phyloP scores from a whole-genome alignment of 2,329 filamentous ascomycete genomes.

The Apiospora pterosperma region DNA sequence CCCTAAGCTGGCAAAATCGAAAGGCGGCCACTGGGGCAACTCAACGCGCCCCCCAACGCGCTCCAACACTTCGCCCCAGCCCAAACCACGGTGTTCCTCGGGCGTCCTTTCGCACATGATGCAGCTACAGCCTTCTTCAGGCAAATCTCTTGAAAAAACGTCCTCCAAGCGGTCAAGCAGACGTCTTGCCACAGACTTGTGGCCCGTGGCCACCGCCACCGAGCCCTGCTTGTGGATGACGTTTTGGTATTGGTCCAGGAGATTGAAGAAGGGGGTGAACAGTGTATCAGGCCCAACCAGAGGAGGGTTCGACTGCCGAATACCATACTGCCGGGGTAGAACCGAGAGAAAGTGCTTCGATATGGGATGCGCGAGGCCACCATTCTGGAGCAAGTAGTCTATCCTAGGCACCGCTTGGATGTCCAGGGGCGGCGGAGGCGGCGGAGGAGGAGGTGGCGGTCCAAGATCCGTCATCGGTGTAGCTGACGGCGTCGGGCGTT shows the following conservation, averaged over 20 bases:
- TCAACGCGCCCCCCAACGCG: slow-evolving; percentile 86
- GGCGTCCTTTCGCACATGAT: slow-evolving; percentile 70
- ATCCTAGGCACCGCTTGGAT: slow-evolving; percentile 74
- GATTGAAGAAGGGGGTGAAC: slow-evolving; percentile 77
- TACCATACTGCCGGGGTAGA: slow-evolving; percentile 54
- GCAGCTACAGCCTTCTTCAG: slow-evolving; percentile 79
- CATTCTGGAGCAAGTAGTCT: slow-evolving; percentile 88
- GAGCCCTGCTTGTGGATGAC: slow-evolving; percentile 84
- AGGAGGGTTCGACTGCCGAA: slow-evolving; percentile 59
- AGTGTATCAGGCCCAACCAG: slow-evolving; percentile 67
- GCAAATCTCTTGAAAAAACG: slow-evolving; percentile 90
- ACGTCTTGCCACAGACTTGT: slow-evolving; percentile 87
- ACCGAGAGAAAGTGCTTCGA: slow-evolving; percentile 71
- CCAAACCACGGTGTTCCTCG: slow-evolving; percentile 68
- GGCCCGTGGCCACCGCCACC: slow-evolving; percentile 90
- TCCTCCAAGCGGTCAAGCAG: slow-evolving; percentile 88
- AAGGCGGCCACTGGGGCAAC: slow-evolving; percentile 84
- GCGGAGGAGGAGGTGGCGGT: slow-evolving; percentile 55
- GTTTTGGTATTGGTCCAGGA: slow-evolving; percentile 81
- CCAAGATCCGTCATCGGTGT: slow-evolving; percentile 41
- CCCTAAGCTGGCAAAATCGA: slow-evolving; percentile 65
- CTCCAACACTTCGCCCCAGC: slow-evolving; percentile 94
- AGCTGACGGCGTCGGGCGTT: slow-evolving; percentile 35
- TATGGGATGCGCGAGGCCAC: slow-evolving; percentile 69
- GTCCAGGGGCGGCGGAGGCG: slow-evolving; percentile 72